Evolutionary conservation across 495 filamentous ascomycete genomes (phyloP).

Genomic region (Arthonia radiata): DNA sequence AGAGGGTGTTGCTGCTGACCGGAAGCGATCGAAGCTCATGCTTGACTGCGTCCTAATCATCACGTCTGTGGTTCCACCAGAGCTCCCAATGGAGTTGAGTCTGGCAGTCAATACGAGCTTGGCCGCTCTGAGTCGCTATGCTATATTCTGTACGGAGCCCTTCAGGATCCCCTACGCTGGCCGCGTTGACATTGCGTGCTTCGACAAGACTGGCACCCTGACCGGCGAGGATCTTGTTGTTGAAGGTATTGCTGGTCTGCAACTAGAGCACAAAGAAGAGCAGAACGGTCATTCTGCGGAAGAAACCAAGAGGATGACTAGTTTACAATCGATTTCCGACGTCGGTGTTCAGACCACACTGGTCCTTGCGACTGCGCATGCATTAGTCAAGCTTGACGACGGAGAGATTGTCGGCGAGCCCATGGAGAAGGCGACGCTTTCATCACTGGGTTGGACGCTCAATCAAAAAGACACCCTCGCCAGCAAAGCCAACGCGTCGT

Average conservation of each 20-base stretch:
- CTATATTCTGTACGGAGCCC: constrained; percentile 96
- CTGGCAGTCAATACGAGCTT: constrained; percentile 97
- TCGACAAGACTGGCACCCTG: constrained; percentile 94
- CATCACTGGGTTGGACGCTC: constrained; percentile 71
- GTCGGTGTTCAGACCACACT: constrained; percentile 63
- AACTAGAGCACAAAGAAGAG: constrained; percentile 36
- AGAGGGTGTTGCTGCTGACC: constrained; percentile 75
- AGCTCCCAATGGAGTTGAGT: constrained; percentile 94
- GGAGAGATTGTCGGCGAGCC: constrained; percentile 94
- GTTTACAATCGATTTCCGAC: constrained; percentile 37
- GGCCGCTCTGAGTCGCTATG: constrained; percentile 75
- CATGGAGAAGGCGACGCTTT: constrained; percentile 92
- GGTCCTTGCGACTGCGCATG: constrained; percentile 85
- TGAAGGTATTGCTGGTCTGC: constrained; percentile 83
- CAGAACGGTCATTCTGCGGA: constrained; percentile 41
- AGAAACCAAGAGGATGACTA: constrained; percentile 52
- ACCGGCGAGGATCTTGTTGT: constrained; percentile 95
- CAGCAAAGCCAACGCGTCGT: constrained; percentile 18
- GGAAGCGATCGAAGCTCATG: constrained; percentile 89
- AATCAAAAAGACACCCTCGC: constrained; percentile 65
- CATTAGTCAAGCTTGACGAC: constrained; percentile 84
- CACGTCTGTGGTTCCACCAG: constrained; percentile 89
- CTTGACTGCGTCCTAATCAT: constrained; percentile 94
- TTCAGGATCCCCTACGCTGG: constrained; percentile 98
- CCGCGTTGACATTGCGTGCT: constrained; percentile 88